Evolutionary conservation across 495 filamentous ascomycete species (phyloP).

Genomic region (Podospora comata): DNA sequence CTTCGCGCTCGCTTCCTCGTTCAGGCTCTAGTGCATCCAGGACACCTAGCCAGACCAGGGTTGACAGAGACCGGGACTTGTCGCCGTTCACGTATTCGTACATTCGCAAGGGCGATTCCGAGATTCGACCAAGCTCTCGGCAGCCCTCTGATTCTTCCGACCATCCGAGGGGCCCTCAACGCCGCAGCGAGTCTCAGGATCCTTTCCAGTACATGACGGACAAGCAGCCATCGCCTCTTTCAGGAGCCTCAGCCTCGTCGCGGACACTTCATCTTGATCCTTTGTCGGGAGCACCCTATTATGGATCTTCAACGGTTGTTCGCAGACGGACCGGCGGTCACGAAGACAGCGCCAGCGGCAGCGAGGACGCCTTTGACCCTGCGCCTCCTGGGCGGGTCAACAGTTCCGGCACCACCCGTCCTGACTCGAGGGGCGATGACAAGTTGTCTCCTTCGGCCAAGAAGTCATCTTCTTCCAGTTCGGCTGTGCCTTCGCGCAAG

Average conservation of each 20-base stretch:
- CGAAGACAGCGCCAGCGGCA: constrained; percentile 6
- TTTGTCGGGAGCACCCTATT: not conserved
- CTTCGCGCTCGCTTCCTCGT: constrained; percentile 31
- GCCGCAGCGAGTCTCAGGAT: constrained; percentile 24
- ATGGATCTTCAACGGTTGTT: constrained; percentile 8
- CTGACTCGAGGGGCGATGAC: not conserved
- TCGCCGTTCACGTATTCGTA: constrained; percentile 47
- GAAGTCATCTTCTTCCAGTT: not conserved
- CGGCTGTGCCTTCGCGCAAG: constrained; percentile 13
- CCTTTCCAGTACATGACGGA: constrained; percentile 45
- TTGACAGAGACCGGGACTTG: constrained; percentile 26
- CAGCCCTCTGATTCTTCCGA: constrained; percentile 35
- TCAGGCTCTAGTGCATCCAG: constrained; percentile 33
- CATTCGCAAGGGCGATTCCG: constrained; percentile 19
- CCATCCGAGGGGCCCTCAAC: constrained; percentile 14
- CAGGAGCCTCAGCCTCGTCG: constrained; percentile 18
- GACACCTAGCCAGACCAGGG: constrained; percentile 24
- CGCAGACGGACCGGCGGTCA: constrained; percentile 5
- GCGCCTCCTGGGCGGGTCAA: not conserved
- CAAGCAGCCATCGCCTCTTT: constrained; percentile 26
- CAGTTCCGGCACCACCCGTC: not conserved
- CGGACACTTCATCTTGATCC: constrained; percentile 17
- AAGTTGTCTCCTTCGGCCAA: constrained; percentile 5
- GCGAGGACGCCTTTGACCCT: constrained; percentile 10
- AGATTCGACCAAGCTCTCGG: constrained; percentile 20